Percentiles rank a stretch among this genome's conserved stretches.
Conservation (phyloP, 352 stramenopile genomes). For the Elongisporangium prolatum region DNA sequence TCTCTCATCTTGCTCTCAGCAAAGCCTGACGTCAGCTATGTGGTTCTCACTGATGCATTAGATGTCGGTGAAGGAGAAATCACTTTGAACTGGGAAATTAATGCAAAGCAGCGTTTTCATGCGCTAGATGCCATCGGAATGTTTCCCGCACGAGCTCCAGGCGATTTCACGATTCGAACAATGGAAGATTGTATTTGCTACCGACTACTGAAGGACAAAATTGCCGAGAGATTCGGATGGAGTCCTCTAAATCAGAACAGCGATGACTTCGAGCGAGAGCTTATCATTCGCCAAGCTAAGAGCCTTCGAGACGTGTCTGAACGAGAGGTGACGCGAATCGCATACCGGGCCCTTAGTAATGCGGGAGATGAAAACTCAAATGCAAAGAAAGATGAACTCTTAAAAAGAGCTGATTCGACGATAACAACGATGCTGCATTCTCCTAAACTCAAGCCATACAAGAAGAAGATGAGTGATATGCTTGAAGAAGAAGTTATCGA, state of each 20-base stretch:
- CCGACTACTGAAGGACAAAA: conserved; percentile 34
- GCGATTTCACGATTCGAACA: conserved; percentile 20
- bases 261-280: conserved; percentile 29
- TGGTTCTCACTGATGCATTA: conserved; percentile 41
- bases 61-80: conserved; percentile 48
- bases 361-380: conserved; percentile 7
- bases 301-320: conserved; percentile 24
- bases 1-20: conserved; percentile 39
- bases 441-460: conserved; percentile 38
- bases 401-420: conserved; percentile 16
- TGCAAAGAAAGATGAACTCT: neutral
- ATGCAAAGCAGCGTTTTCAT: conserved; percentile 46
- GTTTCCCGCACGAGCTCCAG: conserved; percentile 33
- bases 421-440: conserved; percentile 28
- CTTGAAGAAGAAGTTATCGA: conserved; percentile 38
- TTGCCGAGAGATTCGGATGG: conserved; percentile 39
- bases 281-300: conserved; percentile 34
- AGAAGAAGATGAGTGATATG: conserved; percentile 45
- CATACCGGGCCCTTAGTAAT: conserved; percentile 11
- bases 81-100: conserved; percentile 52
- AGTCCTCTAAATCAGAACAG: conserved; percentile 19
- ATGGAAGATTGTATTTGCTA: conserved; percentile 67
- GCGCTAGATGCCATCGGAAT: conserved; percentile 54
- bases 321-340: conserved; percentile 17
- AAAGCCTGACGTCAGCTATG: conserved; percentile 41